phyloP scores from a whole-genome alignment of 2,329 filamentous ascomycete genomes.

The Bipolaris cookei region DNA sequence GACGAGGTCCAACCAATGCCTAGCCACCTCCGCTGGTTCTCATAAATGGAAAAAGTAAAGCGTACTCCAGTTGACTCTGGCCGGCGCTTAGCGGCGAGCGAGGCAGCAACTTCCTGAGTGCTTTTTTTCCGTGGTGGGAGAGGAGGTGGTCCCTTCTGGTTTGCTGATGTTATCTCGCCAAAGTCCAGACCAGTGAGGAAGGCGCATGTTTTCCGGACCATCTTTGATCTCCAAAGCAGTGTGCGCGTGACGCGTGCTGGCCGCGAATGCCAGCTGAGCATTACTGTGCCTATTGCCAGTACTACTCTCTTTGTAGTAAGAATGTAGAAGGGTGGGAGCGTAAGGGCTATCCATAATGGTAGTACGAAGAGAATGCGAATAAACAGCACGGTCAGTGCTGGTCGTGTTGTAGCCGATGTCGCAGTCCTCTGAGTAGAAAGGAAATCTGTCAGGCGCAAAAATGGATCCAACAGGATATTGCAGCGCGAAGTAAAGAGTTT shows the following conservation, averaged over 20 bases:
- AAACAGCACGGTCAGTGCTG: conserved; percentile 87
- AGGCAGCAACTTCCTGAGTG: conserved; percentile 56
- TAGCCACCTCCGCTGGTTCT: conserved; percentile 95
- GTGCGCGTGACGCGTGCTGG: conserved; percentile 83
- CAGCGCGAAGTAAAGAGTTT: conserved; percentile 90
- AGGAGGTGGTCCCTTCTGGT: conserved; percentile 43
- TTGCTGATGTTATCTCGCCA: conserved; percentile 51
- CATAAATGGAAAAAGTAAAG: conserved; percentile 95
- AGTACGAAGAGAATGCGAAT: conserved; percentile 87
- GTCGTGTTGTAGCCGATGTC: conserved; percentile 87
- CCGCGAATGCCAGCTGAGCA: conserved; percentile 90
- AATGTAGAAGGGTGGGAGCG: conserved; percentile 80
- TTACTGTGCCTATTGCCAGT: conserved; percentile 82
- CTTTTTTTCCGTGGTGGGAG: conserved; percentile 54
- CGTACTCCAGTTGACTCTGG: conserved; percentile 75
- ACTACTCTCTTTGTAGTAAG: conserved; percentile 86
- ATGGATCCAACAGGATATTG: conserved; percentile 88
- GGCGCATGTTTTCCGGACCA: conserved; percentile 71
- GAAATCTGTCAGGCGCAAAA: conserved; percentile 89
- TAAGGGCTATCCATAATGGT: conserved; percentile 84
- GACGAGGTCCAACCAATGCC: conserved; percentile 94
- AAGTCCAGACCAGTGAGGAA: conserved; percentile 83
- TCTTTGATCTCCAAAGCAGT: conserved; percentile 86
- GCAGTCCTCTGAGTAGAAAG: conserved; percentile 88
- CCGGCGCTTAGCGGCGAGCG: conserved; percentile 50